These are phyloP conservation scores for Leptographium lundbergii DNA, from an alignment of 2,329 filamentous ascomycete species.

Conservation along the genomic window DNA sequence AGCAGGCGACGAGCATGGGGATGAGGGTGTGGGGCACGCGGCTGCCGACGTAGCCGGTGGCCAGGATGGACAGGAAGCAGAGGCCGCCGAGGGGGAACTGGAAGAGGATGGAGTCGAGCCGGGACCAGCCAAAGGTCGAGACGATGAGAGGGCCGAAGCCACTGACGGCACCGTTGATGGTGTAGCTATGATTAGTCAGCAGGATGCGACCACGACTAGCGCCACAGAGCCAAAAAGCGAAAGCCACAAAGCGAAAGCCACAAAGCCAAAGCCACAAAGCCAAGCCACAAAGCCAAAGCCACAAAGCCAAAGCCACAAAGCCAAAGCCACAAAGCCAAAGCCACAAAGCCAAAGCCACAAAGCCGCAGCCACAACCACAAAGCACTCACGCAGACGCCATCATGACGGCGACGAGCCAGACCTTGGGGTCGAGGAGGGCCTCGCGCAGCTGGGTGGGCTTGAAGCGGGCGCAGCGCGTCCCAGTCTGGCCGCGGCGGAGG, in stretches of 20 bases:
- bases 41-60: slow-evolving; percentile 52
- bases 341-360: neutral
- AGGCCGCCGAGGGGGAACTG: slow-evolving; percentile 63
- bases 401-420: slow-evolving; percentile 53
- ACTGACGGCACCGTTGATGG: slow-evolving; percentile 57
- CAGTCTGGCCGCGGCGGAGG: slow-evolving; percentile 48
- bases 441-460: slow-evolving; percentile 48
- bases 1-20: slow-evolving; percentile 50
- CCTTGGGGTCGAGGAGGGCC: slow-evolving; percentile 43
- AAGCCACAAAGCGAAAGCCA: neutral
- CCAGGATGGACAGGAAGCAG: slow-evolving; percentile 53
- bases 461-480: slow-evolving; percentile 47
- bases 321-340: neutral
- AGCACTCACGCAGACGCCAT: slow-evolving; percentile 47
- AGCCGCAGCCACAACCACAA: neutral
- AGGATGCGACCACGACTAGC: too few relatives aligned
- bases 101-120: slow-evolving; percentile 54
- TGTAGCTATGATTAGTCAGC: slow-evolving; percentile 31
- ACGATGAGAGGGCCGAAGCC: slow-evolving; percentile 63
- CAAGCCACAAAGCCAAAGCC: too few relatives aligned
- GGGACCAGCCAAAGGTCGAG: slow-evolving; percentile 54
- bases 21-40: slow-evolving; percentile 51
- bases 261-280: too few relatives aligned
- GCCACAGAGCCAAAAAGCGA: too few relatives aligned
- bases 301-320: neutral